phyloP scores from a whole-genome alignment of 352 stramenopile genomes.

The Pythium sukuiense region DNA sequence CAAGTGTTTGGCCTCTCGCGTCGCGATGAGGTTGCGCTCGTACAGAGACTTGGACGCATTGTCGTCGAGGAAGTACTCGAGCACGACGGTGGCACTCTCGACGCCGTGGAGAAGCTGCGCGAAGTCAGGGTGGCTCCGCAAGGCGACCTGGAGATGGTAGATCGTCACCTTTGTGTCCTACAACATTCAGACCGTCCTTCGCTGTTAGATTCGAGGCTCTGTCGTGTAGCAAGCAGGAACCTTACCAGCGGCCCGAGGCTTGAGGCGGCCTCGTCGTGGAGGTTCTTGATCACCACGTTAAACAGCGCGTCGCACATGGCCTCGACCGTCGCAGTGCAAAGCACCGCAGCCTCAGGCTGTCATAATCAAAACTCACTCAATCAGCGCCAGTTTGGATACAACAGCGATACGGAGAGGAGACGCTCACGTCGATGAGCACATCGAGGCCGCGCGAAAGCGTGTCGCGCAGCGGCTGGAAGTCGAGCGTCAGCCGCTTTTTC shows the following conservation, averaged over 20 bases:
- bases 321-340: slow-evolving; percentile 54
- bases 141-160: slow-evolving; percentile 51
- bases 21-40: slow-evolving; percentile 38
- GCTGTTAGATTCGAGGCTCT: neutral
- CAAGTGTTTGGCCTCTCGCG: slow-evolving; percentile 49
- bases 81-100: slow-evolving; percentile 34
- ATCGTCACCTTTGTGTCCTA: slow-evolving; percentile 56
- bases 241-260: slow-evolving; percentile 33
- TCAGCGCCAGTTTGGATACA: neutral
- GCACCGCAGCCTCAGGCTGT: slow-evolving; percentile 52
- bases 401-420: neutral
- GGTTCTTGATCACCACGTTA: slow-evolving; percentile 41
- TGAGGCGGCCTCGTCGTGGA: slow-evolving; percentile 33
- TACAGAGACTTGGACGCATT: slow-evolving; percentile 44
- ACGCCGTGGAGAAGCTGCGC: slow-evolving; percentile 37
- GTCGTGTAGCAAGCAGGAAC: neutral
- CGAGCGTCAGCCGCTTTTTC: slow-evolving; percentile 50
- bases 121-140: slow-evolving; percentile 45
- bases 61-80: slow-evolving; percentile 61
- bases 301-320: slow-evolving; percentile 57
- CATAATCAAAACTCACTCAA: neutral
- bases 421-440: slow-evolving; percentile 46
- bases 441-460: slow-evolving; percentile 49
- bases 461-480: slow-evolving; percentile 51
- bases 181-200: neutral